phyloP scores from a whole-genome alignment of 2,329 filamentous ascomycete species.

The Graphiopsis chlorocephala region DNA sequence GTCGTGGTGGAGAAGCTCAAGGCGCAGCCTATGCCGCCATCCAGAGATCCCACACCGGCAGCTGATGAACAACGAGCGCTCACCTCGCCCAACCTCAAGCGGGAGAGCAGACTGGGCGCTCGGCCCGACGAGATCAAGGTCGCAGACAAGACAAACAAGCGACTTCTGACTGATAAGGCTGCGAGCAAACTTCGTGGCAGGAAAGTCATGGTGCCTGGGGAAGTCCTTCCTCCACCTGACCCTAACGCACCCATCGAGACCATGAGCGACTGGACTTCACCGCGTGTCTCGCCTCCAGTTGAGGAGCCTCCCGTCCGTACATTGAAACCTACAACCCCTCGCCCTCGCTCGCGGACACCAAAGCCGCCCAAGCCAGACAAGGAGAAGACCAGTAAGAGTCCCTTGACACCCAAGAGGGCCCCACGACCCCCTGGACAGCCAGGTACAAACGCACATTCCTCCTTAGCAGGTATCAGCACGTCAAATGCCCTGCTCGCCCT shows the following conservation, averaged over 20 bases:
- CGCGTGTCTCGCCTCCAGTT: slow-evolving; percentile 34
- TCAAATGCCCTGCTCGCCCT: slow-evolving; percentile 60
- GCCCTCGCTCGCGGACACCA: slow-evolving; percentile 34
- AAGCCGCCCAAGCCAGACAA: slow-evolving; percentile 37
- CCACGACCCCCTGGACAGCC: slow-evolving; percentile 43
- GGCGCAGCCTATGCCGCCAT: slow-evolving; percentile 59
- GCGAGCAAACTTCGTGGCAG: slow-evolving; percentile 34
- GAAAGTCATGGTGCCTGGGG: slow-evolving; percentile 44
- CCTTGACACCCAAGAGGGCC: slow-evolving; percentile 44
- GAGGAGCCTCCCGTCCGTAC: slow-evolving; percentile 26
- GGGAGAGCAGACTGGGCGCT: slow-evolving; percentile 31
- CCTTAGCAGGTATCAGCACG: slow-evolving; percentile 57
- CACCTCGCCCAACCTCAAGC: slow-evolving; percentile 35
- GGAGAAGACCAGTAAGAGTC: slow-evolving; percentile 35
- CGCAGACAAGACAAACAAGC: slow-evolving; percentile 26
- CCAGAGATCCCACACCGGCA: slow-evolving; percentile 57
- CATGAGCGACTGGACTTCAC: slow-evolving; percentile 40
- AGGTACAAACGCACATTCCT: slow-evolving; percentile 54
- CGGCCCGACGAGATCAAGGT: slow-evolving; percentile 27
- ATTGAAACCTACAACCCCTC: slow-evolving; percentile 22
- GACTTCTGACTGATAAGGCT: slow-evolving; percentile 30
- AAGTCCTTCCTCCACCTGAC: slow-evolving; percentile 45
- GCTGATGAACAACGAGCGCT: slow-evolving; percentile 30
- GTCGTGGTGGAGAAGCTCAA: slow-evolving; percentile 62
- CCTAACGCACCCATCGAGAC: slow-evolving; percentile 38